A percentile compares a stretch with the other conserved stretches of the same genome.
These are phyloP conservation scores for Oehlia diaphana DNA, from an alignment of 192 early-diverging fungal genomes.

Conservation along the genomic window DNA sequence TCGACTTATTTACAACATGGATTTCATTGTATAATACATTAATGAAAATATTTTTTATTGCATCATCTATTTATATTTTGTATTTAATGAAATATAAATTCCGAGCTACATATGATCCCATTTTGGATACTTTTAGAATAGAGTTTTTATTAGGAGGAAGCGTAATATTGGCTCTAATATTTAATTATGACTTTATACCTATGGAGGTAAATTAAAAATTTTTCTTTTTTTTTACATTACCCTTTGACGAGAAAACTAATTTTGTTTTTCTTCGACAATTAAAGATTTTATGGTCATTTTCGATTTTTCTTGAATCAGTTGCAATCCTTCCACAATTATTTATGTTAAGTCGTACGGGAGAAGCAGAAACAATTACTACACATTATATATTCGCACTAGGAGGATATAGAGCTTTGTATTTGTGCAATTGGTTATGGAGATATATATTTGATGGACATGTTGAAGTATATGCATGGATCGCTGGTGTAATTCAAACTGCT, in stretches of 20 bases:
- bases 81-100: constrained; percentile 86
- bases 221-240: too few relatives aligned
- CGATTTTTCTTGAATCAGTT: constrained; percentile 93
- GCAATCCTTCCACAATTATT: constrained; percentile 98
- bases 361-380: constrained; percentile 99
- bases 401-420: constrained; percentile 53
- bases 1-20: constrained; percentile 80
- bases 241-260: neutral
- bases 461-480: constrained; percentile 86
- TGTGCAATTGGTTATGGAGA: constrained; percentile 93
- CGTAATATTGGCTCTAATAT: constrained; percentile 68
- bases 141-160: constrained; percentile 80
- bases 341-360: constrained; percentile 94
- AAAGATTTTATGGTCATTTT: constrained; percentile 96
- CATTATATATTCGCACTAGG: constrained; percentile 99
- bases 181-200: constrained; percentile 70
- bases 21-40: constrained; percentile 88
- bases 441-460: constrained; percentile 71
- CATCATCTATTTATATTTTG: constrained; percentile 80
- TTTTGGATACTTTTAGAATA: constrained; percentile 86
- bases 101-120: constrained; percentile 91
- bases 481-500: constrained; percentile 91
- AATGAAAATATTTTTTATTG: constrained; percentile 96
- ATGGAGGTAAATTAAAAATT: constrained; percentile 58
- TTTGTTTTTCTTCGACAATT: constrained; percentile 15